Evolutionary conservation across 208 protist species (phyloP).

Genomic region (Zelonia costaricensis): DNA sequence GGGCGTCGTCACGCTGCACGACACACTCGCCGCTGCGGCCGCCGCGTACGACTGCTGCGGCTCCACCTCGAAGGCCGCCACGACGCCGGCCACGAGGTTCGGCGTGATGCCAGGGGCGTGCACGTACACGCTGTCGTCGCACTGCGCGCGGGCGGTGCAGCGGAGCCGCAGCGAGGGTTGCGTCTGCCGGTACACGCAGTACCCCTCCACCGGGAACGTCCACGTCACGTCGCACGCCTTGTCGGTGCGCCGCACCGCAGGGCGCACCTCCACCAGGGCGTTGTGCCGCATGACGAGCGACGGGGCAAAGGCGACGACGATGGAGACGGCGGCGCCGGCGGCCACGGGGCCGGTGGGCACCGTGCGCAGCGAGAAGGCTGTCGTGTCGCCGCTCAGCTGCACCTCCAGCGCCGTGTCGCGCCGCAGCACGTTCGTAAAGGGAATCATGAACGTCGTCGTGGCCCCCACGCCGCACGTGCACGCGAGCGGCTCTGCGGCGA

Average conservation of each 20-base stretch:
- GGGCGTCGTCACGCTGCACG: slow-evolving; percentile 33
- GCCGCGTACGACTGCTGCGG: slow-evolving; percentile 44
- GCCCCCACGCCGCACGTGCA: slow-evolving; percentile 57
- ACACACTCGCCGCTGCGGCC: slow-evolving; percentile 37
- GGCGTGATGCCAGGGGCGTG: slow-evolving; percentile 45
- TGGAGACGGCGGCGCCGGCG: slow-evolving; percentile 38
- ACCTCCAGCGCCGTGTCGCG: slow-evolving; percentile 37
- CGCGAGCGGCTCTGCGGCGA: slow-evolving; percentile 35
- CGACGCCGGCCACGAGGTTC: slow-evolving; percentile 26
- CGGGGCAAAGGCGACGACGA: slow-evolving; percentile 72
- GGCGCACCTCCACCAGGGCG: slow-evolving; percentile 59
- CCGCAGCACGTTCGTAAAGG: slow-evolving; percentile 81
- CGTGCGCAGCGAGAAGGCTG: slow-evolving; percentile 38
- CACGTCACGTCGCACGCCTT: slow-evolving; percentile 56
- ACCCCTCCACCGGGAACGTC: slow-evolving; percentile 78
- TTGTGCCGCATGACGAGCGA: slow-evolving; percentile 58
- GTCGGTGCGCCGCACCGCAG: slow-evolving; percentile 15
- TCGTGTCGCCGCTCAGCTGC: slow-evolving; percentile 28
- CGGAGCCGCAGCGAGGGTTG: slow-evolving; percentile 50
- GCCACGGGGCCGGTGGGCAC: slow-evolving; percentile 26
- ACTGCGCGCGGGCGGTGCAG: slow-evolving; percentile 58
- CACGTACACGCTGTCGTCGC: slow-evolving; percentile 50
- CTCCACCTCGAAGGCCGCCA: slow-evolving; percentile 47
- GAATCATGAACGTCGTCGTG: slow-evolving; percentile 40
- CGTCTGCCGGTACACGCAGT: slow-evolving; percentile 71